A percentile compares a stretch with the other conserved stretches of the same genome.
Conservation (phyloP, 768 basidiomycete species). For the Pleurotus giganteus region DNA sequence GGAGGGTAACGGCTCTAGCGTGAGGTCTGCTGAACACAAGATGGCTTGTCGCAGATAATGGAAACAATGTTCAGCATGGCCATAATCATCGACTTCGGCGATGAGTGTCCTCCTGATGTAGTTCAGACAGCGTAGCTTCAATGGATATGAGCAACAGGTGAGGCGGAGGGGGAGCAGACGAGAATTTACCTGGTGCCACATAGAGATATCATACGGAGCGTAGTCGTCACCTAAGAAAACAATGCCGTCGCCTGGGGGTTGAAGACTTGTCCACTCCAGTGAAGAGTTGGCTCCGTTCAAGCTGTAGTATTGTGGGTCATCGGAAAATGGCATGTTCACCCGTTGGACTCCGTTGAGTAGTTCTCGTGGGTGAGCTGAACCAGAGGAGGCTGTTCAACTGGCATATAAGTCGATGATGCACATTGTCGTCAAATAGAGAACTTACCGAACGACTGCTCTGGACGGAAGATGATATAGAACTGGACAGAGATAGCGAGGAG, state of each 20-base stretch:
- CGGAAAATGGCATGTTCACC: constrained; percentile 15
- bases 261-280: constrained; percentile 12
- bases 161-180: neutral
- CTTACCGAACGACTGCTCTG: neutral
- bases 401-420: neutral
- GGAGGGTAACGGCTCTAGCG: constrained; percentile 24
- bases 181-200: constrained; percentile 29
- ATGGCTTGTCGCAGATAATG: constrained; percentile 37
- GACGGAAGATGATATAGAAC: constrained; percentile 2
- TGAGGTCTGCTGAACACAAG: constrained; percentile 36
- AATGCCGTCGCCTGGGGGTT: constrained; percentile 28
- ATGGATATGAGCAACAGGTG: neutral
- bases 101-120: constrained; percentile 29
- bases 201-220: constrained; percentile 31
- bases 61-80: constrained; percentile 35
- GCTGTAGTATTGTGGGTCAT: constrained; percentile 13
- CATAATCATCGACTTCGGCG: constrained; percentile 12
- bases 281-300: constrained; percentile 8
- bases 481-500: constrained; percentile 3
- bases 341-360: constrained; percentile 12
- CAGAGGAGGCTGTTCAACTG: constrained; percentile 8
- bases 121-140: constrained; percentile 31
- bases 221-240: constrained; percentile 30
- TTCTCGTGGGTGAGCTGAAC: constrained; percentile 14
- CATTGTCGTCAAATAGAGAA: neutral